Percentiles rank a stretch among this genome's conserved stretches.
phyloP scores from a whole-genome alignment of 1,139 yeast species.

The Arxiozyma heterogenica region DNA sequence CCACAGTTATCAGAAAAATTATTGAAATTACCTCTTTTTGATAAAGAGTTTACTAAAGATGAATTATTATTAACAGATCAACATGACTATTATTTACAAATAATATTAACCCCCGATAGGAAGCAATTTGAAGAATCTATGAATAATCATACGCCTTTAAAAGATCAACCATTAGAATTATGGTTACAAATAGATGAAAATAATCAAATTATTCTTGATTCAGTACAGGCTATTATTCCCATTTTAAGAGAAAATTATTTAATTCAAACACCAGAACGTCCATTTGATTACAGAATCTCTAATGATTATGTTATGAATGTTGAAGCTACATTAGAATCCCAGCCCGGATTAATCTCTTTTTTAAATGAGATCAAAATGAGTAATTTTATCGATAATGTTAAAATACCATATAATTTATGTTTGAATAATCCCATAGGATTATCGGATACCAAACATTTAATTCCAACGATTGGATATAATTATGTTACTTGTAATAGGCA shows the following conservation, averaged over 20 bases:
- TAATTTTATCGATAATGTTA: neutral
- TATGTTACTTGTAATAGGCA: slow-evolving; percentile 39
- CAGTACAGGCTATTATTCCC: slow-evolving; percentile 25
- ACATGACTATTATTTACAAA: slow-evolving; percentile 33
- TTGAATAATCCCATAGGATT: neutral
- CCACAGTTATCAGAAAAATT: slow-evolving; percentile 36
- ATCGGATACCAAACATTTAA: neutral
- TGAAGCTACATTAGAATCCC: slow-evolving; percentile 31
- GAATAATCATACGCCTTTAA: slow-evolving; percentile 16
- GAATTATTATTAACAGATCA: slow-evolving; percentile 18
- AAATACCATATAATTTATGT: slow-evolving; percentile 21
- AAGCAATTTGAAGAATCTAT: neutral
- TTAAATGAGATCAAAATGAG: neutral
- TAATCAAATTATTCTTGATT: slow-evolving; percentile 35
- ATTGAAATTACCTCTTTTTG: slow-evolving; percentile 27
- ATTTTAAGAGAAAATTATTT: slow-evolving; percentile 14
- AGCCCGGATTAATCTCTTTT: slow-evolving; percentile 18
- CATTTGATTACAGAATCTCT: slow-evolving; percentile 21
- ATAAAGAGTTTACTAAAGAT: slow-evolving; percentile 12
- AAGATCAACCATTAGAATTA: slow-evolving; percentile 44
- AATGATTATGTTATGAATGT: slow-evolving; percentile 17
- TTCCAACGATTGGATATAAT: slow-evolving; percentile 30
- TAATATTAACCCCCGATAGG: slow-evolving; percentile 38
- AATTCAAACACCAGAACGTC: slow-evolving; percentile 22
- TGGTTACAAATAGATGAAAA: slow-evolving; percentile 43